These are phyloP conservation scores for Cytospora paraplurivora DNA, from an alignment of 2,329 filamentous ascomycete species.

Conservation along the genomic window DNA sequence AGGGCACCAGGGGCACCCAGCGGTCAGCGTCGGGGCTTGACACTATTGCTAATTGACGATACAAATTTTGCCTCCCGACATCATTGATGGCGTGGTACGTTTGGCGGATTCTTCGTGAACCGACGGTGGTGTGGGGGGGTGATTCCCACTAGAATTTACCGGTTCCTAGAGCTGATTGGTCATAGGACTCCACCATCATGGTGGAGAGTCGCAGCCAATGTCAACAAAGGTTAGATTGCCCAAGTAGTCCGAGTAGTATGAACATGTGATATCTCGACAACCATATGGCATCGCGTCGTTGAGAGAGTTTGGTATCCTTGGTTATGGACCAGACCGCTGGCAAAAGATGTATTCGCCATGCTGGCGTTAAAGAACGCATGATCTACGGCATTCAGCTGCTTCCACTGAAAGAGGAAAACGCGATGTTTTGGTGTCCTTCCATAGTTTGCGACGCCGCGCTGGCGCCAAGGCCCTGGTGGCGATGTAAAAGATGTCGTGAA, in stretches of 20 bases:
- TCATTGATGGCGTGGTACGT: slow-evolving; percentile 17
- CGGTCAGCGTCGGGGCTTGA: neutral
- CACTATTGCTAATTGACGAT: slow-evolving; percentile 7
- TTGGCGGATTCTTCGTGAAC: slow-evolving; percentile 5
- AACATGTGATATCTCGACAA: neutral
- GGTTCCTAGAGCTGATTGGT: slow-evolving; percentile 10
- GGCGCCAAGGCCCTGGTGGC: neutral
- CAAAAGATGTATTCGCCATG: neutral
- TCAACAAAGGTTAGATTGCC: neutral
- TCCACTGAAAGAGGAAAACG: neutral
- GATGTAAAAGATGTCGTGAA: neutral
- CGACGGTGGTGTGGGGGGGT: slow-evolving; percentile 17
- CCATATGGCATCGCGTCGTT: neutral
- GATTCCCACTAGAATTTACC: neutral
- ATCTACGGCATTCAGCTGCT: neutral
- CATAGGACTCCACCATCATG: neutral
- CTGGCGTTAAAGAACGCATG: neutral
- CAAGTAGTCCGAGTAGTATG: neutral
- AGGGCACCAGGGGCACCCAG: too few species aligned
- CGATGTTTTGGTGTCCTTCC: neutral
- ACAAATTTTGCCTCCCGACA: slow-evolving; percentile 20
- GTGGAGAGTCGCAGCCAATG: neutral
- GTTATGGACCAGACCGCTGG: neutral
- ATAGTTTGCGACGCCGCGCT: too few species aligned
- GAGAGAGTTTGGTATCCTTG: neutral